These are phyloP conservation scores for Fusarium zealandicum DNA, from an alignment of 2,329 filamentous ascomycete species.

Conservation along the genomic window DNA sequence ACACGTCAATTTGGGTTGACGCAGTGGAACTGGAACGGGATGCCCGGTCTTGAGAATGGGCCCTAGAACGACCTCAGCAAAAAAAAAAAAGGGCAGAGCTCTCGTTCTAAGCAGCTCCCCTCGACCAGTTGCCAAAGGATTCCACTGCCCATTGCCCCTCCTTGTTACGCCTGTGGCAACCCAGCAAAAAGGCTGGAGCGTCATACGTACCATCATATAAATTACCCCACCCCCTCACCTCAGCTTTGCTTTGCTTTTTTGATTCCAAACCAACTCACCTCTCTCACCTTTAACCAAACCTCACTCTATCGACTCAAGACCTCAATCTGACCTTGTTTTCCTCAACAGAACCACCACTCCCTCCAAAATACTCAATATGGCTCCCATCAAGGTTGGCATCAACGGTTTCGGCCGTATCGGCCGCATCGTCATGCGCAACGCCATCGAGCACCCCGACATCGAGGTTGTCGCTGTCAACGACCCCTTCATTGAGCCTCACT, in stretches of 20 bases:
- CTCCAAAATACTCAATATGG: conserved; percentile 46
- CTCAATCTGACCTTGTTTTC: conserved; percentile 21
- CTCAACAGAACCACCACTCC: conserved; percentile 18
- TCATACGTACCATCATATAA: conserved; percentile 26
- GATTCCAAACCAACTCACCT: conserved; percentile 7
- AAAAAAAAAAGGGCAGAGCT: not conserved
- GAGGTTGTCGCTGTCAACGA: conserved; percentile 98
- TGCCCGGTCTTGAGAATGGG: not conserved
- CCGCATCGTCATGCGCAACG: conserved; percentile 98
- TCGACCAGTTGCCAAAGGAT: no score
- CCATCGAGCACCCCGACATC: conserved; percentile 86
- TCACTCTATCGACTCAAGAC: conserved; percentile 1
- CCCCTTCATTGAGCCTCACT: conserved; percentile 97
- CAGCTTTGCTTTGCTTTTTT: conserved; percentile 16
- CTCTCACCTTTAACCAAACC: not conserved
- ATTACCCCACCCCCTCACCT: conserved; percentile 38
- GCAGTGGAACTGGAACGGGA: not conserved
- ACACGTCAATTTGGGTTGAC: conserved; percentile 24
- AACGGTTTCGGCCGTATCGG: conserved; percentile 99
- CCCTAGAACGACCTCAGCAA: not conserved
- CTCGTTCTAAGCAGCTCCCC: no score
- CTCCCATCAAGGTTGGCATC: conserved; percentile 84
- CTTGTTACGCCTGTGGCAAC: conserved; percentile 17
- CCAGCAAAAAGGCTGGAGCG: no score
- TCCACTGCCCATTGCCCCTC: conserved; percentile 28